phyloP scores from a whole-genome alignment of 352 stramenopile genomes.

The Globisporangium solare region DNA sequence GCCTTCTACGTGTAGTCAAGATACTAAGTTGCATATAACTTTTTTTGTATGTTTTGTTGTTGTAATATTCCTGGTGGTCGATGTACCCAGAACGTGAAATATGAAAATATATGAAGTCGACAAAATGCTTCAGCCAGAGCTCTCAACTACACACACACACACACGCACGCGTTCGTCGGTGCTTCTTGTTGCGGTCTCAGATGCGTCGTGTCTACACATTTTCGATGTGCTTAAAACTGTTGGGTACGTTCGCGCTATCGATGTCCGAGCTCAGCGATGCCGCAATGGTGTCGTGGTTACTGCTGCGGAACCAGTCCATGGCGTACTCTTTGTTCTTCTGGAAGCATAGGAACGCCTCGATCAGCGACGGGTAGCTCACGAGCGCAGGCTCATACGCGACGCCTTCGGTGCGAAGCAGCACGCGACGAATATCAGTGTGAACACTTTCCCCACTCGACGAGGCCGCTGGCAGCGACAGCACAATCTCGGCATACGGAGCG shows the following conservation, averaged over 20 bases:
- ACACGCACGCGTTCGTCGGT: neutral
- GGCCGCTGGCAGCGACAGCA: slow-evolving; percentile 61
- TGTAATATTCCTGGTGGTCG: too few relatives aligned
- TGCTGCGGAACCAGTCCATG: slow-evolving; percentile 71
- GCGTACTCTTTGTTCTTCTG: slow-evolving; percentile 78
- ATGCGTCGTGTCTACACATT: slow-evolving; percentile 31
- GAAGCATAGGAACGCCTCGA: slow-evolving; percentile 78
- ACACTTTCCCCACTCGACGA: slow-evolving; percentile 57
- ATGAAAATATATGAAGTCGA: neutral
- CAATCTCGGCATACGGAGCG: slow-evolving; percentile 68
- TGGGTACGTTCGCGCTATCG: slow-evolving; percentile 21
- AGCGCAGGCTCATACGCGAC: slow-evolving; percentile 33
- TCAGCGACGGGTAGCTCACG: slow-evolving; percentile 40
- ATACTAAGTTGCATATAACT: neutral
- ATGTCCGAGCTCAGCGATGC: slow-evolving; percentile 23
- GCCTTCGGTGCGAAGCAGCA: slow-evolving; percentile 57
- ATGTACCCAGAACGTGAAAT: neutral
- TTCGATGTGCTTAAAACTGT: slow-evolving; percentile 70
- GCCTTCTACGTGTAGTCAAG: neutral
- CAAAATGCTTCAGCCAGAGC: neutral
- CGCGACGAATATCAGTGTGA: slow-evolving; percentile 37
- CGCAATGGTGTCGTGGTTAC: slow-evolving; percentile 18
- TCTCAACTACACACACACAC: neutral
- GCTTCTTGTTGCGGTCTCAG: neutral
- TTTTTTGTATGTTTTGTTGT: slow-evolving; percentile 6